Evolutionary conservation across 148 eudicot species (phyloP), one percentile per base, ranked within the genome.

Genomic region (Rhododendron simsii): DNA sequence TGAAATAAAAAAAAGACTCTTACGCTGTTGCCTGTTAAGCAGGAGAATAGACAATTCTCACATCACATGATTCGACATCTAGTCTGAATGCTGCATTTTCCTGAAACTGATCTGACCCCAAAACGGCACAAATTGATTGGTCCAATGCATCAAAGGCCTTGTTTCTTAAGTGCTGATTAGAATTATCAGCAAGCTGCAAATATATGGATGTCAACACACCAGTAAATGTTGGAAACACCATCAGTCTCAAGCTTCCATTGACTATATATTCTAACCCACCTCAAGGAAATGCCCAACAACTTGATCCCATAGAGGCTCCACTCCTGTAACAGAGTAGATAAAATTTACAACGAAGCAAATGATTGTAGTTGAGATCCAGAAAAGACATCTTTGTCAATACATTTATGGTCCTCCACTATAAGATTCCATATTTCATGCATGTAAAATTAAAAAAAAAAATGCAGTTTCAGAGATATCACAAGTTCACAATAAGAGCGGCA

Each of bases 281-380:
- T 97, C 98, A 53, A 97, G 90, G 85, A 97, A 97, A 89, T 97
- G 98, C 83, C 93, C 90, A 76, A 92, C 89, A 33, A 94, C 91
- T 84, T 94, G 95, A 90, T 97, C 93, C 99, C 99, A 97, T 83
- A 97, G 87, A 89, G 98, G 96, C 90, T 97, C 96, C 90, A 95
- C 98, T 84, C 99, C 99, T 97, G 89, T 85, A 85, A 85, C 35
- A 88, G 78, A 63, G 65, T 50, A 79, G 20, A 86, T 45, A 78
- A 55, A 81, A 81, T n/a, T 45, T 44, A 82, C 53, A 81, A 84
- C 0, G 39, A 53, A 82, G 61, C 53, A 50, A 78, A 74, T 41
- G 37, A 44, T n/a, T 77, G 37, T 51, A 82, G 14, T 59, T 48
- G 13, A 88, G 23, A 35, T 73, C 30, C 85, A 57, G 85, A 71